Evolutionary conservation across 495 filamentous ascomycete species (phyloP), one percentile per base, ranked within the genome.

Genomic region (Coniosporium apollinis): DNA sequence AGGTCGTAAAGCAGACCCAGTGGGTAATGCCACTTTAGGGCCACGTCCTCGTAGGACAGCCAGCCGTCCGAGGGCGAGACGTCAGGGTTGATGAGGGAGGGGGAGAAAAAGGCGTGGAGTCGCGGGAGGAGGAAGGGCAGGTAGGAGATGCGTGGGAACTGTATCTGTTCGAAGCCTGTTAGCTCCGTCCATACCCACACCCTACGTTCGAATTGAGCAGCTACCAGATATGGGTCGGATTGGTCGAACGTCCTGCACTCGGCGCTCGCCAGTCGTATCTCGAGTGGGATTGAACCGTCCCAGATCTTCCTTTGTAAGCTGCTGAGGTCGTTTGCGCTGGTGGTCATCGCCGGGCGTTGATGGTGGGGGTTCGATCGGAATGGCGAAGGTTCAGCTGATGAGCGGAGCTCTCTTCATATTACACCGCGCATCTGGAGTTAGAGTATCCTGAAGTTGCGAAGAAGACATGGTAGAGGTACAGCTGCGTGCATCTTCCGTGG

Each of bases 1-100:
- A 96, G 69, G 54, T 99, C 89, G 50, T 79, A 82, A 19, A 96
- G 68, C 15, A 99, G 65, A 6, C 91, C 89, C 20, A 87, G 57
- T 2, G 87, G 79, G 38, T 92, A 79, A 55, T 94, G 61, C 79
- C 84, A 77, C 73, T 91, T 77, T 61, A 86, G 54, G 46, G 85
- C 75, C 54, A 97, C 73, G 21, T 64, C 64, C 44, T 82, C 74
- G 47, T 76, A 79, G 5, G 70, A 70, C 34, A 83, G 67, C 77
- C 78, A 82, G 18, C 72, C 76, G 25, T 73, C 67, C 25, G 71
- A 61, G 8, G 69, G 54, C n/a, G 59, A 46, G 20, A 63, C 61
- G 16, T 61, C 56, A 0, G 73, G 62, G 35, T 77, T 54, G 48
- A 87, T 92, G 15, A 91, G 67, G 40, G 65, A 79, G 1, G 72